These are phyloP conservation scores for Sphaerostilbella broomeana DNA, from an alignment of 2,329 filamentous ascomycete genomes.

Conservation along the genomic window DNA sequence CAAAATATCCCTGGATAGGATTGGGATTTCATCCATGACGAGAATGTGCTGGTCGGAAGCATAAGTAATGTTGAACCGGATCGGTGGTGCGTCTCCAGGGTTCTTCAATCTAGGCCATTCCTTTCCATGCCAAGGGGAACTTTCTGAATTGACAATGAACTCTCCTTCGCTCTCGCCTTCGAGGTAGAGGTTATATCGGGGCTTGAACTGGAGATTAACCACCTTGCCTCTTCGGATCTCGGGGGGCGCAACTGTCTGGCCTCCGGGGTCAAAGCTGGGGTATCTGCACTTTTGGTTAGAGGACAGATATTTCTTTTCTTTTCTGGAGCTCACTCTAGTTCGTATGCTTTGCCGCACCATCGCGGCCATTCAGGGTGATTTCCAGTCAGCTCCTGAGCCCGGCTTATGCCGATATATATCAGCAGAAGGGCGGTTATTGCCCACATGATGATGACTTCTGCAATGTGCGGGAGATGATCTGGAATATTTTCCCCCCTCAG, in stretches of 20 bases:
- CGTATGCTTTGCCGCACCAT: conserved; percentile 43
- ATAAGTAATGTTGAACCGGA: conserved; percentile 34
- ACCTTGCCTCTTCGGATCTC: conserved; percentile 26
- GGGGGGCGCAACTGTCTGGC: conserved; percentile 33
- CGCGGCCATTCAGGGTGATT: conserved; percentile 37
- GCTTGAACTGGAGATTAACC: conserved; percentile 37
- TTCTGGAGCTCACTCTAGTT: conserved; percentile 28
- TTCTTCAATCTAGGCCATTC: conserved; percentile 27
- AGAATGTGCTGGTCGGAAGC: conserved; percentile 25
- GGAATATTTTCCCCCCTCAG: too few relatives aligned
- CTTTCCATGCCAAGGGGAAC: conserved; percentile 36
- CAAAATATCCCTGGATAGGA: conserved; percentile 30
- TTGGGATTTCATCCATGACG: conserved; percentile 26
- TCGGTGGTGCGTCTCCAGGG: conserved; percentile 15
- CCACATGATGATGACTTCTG: too few relatives aligned
- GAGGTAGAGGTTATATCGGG: conserved; percentile 42
- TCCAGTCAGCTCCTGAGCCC: too few relatives aligned
- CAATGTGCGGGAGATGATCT: too few relatives aligned
- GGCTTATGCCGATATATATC: too few relatives aligned
- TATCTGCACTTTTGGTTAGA: conserved; percentile 19
- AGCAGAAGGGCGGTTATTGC: too few relatives aligned
- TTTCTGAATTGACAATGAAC: conserved; percentile 37
- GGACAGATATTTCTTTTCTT: background rate
- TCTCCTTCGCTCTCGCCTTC: conserved; percentile 33
- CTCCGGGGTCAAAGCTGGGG: conserved; percentile 39